Conservation (phyloP, 2,329 filamentous ascomycete species). For the Bipolaris oryzae region DNA sequence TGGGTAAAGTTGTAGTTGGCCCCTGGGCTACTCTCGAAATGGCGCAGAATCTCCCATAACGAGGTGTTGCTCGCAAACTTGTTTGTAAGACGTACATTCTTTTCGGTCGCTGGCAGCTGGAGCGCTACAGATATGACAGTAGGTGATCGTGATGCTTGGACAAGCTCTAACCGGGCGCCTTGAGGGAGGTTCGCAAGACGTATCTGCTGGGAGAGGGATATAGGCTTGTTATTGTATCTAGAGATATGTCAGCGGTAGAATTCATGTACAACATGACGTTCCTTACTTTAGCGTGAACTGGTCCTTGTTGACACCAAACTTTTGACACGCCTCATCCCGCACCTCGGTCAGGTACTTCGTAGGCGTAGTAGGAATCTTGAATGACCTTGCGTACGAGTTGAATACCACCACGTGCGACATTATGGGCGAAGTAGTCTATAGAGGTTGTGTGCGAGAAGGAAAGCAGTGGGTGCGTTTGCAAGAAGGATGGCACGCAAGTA, state of each 20-base stretch:
- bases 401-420: conserved; percentile 88
- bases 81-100: conserved; percentile 71
- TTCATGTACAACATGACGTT: background rate
- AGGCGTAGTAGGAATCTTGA: conserved; percentile 82
- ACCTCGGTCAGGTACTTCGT: conserved; percentile 83
- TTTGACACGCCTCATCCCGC: conserved; percentile 83
- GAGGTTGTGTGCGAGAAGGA: conserved; percentile 34
- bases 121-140: conserved; percentile 88
- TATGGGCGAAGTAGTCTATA: conserved; percentile 60
- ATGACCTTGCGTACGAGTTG: conserved; percentile 76
- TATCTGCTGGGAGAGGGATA: conserved; percentile 85
- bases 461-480: conserved; percentile 33
- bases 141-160: conserved; percentile 83
- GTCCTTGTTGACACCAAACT: conserved; percentile 73
- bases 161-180: conserved; percentile 91
- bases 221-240: conserved; percentile 72
- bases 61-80: conserved; percentile 89
- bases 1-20: conserved; percentile 77
- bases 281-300: conserved; percentile 81
- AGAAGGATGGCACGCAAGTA: conserved; percentile 35
- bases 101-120: conserved; percentile 65
- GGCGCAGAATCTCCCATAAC: conserved; percentile 86
- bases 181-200: conserved; percentile 80
- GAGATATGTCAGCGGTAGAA: conserved; percentile 5
- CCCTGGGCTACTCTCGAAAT: conserved; percentile 72